Evolutionary conservation across 2,329 filamentous ascomycete species (phyloP).

Genomic region (Incumbomyces lentus): DNA sequence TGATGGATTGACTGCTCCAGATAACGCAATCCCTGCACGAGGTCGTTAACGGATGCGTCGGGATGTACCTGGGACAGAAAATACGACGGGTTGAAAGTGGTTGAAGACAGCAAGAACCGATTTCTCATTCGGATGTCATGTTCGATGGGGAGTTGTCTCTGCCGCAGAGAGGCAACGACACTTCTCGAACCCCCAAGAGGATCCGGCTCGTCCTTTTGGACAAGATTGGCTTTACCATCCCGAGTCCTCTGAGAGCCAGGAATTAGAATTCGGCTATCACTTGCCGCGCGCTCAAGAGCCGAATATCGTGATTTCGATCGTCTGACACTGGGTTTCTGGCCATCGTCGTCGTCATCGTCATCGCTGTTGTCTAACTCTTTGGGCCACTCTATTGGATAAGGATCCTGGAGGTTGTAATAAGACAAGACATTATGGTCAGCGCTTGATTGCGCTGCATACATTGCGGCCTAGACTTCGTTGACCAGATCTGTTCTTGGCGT

Average conservation of each 20-base stretch:
- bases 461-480: neutral
- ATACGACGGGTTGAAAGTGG: slow-evolving; percentile 79
- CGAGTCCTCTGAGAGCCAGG: slow-evolving; percentile 58
- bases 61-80: slow-evolving; percentile 90
- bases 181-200: slow-evolving; percentile 80
- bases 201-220: slow-evolving; percentile 86
- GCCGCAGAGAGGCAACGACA: slow-evolving; percentile 68
- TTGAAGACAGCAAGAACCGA: slow-evolving; percentile 89
- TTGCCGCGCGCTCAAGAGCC: slow-evolving; percentile 66
- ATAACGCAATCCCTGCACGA: slow-evolving; percentile 72
- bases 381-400: slow-evolving; percentile 79
- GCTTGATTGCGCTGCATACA: slow-evolving; percentile 1
- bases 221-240: slow-evolving; percentile 62
- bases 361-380: slow-evolving; percentile 65
- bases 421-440: slow-evolving; percentile 69
- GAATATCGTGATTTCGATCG: slow-evolving; percentile 71
- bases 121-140: slow-evolving; percentile 75
- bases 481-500: too few relatives aligned
- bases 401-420: slow-evolving; percentile 74
- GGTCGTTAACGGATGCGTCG: slow-evolving; percentile 67
- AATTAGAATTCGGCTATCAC: slow-evolving; percentile 55
- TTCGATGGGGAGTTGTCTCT: slow-evolving; percentile 68
- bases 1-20: slow-evolving; percentile 90
- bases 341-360: slow-evolving; percentile 53
- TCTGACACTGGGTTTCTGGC: slow-evolving; percentile 28